Evolutionary conservation across 2,329 filamentous ascomycete species (phyloP), one percentile per base, ranked within the genome.

Genomic region (Pseudohalonectria lignicola): DNA sequence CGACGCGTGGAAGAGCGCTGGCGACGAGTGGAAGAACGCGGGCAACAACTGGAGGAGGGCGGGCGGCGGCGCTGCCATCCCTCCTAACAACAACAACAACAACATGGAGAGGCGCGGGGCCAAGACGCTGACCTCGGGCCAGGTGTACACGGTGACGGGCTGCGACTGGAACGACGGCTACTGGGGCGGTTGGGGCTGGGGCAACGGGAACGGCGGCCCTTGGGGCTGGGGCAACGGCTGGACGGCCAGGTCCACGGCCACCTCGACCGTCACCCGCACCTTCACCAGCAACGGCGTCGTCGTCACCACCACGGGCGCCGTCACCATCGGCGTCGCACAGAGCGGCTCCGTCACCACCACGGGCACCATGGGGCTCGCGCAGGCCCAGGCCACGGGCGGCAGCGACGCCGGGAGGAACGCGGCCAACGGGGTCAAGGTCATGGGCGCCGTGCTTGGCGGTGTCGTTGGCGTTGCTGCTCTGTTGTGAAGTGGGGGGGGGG

Each of bases 91-190:
- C 10, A 36, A 37, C 13, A 40, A 39, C 5, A 42, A 40, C 12
- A 37, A 40, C 9, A 28, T 16, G 25, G 26, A 28, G 12, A 23
- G n/a, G 13, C 19, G 23, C 15, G 36, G 41, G 15, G 45, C 45
- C 18, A 33, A 37, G 37, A 53, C 53, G 5, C 47, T 45, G 32
- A 61, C 59, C 34, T 63, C 56, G 54, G 49, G 56, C 2, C 58
- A 56, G 33, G 53, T 53, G 15, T 61, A 59, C 41, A 65, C 62
- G 18, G 57, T 65, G 3, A 64, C 61, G 1, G 61, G 61, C 2
- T 66, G 62, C 43, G 52, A 57, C 20, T 65, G 59, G 52, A 50
- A 53, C 43, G 60, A 37, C 25, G 36, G 60, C 43, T 51, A 56
- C 20, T 62, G 58, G 51, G 49, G 52, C 45, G 61, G 60, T 4